Percentiles rank a stretch among this genome's conserved stretches.
Conservation (phyloP, 139 green algal genomes). For the Astrephomene gubernaculifera region DNA sequence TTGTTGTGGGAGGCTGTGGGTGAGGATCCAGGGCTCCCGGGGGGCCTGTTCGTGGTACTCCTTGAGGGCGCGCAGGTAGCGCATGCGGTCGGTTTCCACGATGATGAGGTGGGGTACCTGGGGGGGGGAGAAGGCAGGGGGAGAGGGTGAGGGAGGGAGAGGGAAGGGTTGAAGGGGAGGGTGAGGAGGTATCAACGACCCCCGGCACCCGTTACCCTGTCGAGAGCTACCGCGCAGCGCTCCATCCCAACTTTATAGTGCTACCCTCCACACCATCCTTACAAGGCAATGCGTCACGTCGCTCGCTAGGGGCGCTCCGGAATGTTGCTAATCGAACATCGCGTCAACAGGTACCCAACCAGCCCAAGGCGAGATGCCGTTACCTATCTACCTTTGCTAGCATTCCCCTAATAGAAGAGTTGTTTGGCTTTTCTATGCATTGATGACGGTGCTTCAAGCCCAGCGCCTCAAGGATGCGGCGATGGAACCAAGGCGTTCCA, state of each 20-base stretch:
- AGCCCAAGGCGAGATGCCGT: too few relatives aligned
- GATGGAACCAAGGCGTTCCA: slow-evolving; percentile 65
- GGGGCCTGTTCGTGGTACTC: slow-evolving; percentile 48
- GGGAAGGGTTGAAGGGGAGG: background rate
- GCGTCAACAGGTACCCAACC: too few relatives aligned
- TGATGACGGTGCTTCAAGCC: slow-evolving; percentile 52
- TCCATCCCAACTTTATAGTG: too few relatives aligned
- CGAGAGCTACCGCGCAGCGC: too few relatives aligned
- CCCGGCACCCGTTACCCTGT: too few relatives aligned
- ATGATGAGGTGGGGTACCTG: slow-evolving; percentile 60
- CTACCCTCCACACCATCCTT: too few relatives aligned
- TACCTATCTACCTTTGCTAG: slow-evolving; percentile 59
- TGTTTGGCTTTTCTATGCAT: slow-evolving; percentile 71
- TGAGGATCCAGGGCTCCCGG: slow-evolving; percentile 32
- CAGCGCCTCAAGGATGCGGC: slow-evolving; percentile 51
- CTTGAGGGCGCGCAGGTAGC: slow-evolving; percentile 37
- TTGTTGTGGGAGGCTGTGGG: slow-evolving; percentile 40
- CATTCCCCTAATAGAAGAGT: slow-evolving; percentile 58
- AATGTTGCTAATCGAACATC: too few relatives aligned
- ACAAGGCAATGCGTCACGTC: too few relatives aligned
- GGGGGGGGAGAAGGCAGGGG: background rate
- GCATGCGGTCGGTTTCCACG: slow-evolving; percentile 62
- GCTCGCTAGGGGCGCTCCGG: too few relatives aligned
- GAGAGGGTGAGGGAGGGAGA: background rate
- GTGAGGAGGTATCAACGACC: background rate